Base-by-base conservation (phyloP, 2,329 filamentous ascomycete species). In the Thelonectria blattea region DNA sequence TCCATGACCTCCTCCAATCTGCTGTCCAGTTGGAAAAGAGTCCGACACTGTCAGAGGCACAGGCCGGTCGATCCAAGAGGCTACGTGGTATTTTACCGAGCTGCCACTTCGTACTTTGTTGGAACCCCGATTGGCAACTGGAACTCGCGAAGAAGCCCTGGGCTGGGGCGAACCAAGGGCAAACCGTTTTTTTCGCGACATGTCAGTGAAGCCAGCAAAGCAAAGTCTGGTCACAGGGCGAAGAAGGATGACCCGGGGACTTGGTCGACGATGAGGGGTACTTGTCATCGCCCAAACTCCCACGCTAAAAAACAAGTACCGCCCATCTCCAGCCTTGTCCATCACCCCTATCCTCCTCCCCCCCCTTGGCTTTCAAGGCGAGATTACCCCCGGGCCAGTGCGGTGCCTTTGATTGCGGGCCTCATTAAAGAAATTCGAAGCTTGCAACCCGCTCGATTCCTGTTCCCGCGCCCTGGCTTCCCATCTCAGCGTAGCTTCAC, bases 381-480 rank as follows among this genome's bases (percentile, higher is more conserved):
- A 70, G 63, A 70, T 70, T 70, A 69, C 67, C 62, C 27, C 67
- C 64, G 67, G 63, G 58, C 57, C 67, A 67, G 65, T 70, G 66
- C 66, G 63, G 61, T 67, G 61, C 50, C 51, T 53, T 66, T 41
- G 47, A 61, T 62, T 63, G 66, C 68, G 68, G 68, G 68, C 68
- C 68, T 69, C 62, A 70, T 67, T 65, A 67, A 65, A 70, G 56
- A 52, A 62, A 27, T 41, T 53, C 45, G 45, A 30, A 59, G 34
- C 52, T 60, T 14, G 27, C 22, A 41, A 55, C 27, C 59, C 41
- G 50, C 39, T 20, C 27, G 39, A 17, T 39, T 42, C 27, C 43
- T 50, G 34, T 45, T 18, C 5, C 56, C 49, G 34, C 24, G 37
- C 37, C 43, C 24, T 52, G 49, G 22, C 52, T 53, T 49, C 56